Evolutionary conservation across 495 filamentous ascomycete species (phyloP), one percentile per base, ranked within the genome.

Genomic region (Penicillium dipodomyicola): DNA sequence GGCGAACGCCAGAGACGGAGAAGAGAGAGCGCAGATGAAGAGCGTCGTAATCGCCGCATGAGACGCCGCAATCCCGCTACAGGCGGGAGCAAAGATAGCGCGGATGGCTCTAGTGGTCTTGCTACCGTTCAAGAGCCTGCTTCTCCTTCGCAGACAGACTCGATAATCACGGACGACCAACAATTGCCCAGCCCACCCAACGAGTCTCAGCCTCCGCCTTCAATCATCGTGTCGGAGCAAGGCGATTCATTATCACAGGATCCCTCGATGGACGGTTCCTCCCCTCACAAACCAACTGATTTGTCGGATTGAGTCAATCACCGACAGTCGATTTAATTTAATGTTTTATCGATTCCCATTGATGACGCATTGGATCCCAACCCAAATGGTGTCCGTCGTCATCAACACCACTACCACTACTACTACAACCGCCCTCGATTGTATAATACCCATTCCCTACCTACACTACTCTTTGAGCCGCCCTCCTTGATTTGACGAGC

Each of bases 21-120:
- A 60, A 67, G 87, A 66, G 85, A 89, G 67, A 88, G 79, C 48
- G 86, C 86, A 9, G 86, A 89, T 43, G 87, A 89, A 67, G 87
- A 90, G 67, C 72, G 86, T 54, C 74, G 78, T 35, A 80, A 80
- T 62, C 75, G 87, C 42, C 72, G 84, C 49, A 64, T 86, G 63
- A 77, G 83, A 66, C 77, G 84, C 59, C 82, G 82, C 51, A 81
- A 82, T 49, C 72, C 68, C 25, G 63, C 75, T 22, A 67, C 71
- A 30, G 70, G 67, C 63, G 72, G 74, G 35, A 76, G 77, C 64
- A 78, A 82, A 67, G 75, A 77, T 52, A 72, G 77, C 53, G 62
- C 62, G 35, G 76, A 82, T 61, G 67, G 65, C 15, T 67, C 66
- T 10, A 59, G 49, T 42, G 61, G 58, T 40, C 61, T 77, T 10